Evolutionary conservation across 371 early-diverging fungal genomes (phyloP).

Genomic region (Rhizopus delemar): DNA sequence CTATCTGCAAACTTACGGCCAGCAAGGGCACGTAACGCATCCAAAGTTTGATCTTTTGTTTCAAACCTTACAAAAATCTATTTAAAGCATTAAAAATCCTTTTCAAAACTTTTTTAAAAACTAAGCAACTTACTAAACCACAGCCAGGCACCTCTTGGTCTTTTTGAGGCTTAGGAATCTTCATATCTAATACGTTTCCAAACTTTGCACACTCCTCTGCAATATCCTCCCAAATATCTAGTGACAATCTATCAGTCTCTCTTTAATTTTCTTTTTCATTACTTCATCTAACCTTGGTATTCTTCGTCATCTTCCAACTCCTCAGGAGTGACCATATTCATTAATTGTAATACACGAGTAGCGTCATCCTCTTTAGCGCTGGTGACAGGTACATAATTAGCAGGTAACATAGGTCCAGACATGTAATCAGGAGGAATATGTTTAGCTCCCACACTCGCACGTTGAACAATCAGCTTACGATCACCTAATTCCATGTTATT

Average conservation of each 20-base stretch:
- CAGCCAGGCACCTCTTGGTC: conserved; percentile 64
- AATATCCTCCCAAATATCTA: conserved; percentile 92
- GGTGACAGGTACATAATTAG: conserved; percentile 25
- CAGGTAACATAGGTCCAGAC: conserved; percentile 12
- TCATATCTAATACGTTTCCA: conserved; percentile 77
- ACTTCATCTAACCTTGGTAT: conserved; percentile 68
- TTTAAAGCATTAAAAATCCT: neutral
- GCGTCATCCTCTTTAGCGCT: conserved; percentile 64
- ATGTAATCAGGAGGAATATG: conserved; percentile 28
- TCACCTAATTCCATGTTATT: conserved; percentile 96
- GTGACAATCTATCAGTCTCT: neutral
- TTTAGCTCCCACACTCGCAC: conserved; percentile 86
- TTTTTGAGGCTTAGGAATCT: conserved; percentile 80
- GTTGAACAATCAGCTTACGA: conserved; percentile 90
- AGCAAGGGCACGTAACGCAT: conserved; percentile 83
- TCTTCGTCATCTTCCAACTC: conserved; percentile 89
- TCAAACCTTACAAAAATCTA: conserved; percentile 87
- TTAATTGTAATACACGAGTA: conserved; percentile 79
- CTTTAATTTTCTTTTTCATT: neutral
- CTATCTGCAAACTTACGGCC: conserved; percentile 94
- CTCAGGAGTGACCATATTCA: conserved; percentile 93
- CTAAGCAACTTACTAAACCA: conserved; percentile 71
- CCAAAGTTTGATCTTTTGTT: conserved; percentile 56
- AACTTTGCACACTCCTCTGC: conserved; percentile 88
- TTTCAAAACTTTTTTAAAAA: neutral